Evolutionary conservation across 169 alveolate genomes (phyloP).

Genomic region (Plasmodium coatneyi): DNA sequence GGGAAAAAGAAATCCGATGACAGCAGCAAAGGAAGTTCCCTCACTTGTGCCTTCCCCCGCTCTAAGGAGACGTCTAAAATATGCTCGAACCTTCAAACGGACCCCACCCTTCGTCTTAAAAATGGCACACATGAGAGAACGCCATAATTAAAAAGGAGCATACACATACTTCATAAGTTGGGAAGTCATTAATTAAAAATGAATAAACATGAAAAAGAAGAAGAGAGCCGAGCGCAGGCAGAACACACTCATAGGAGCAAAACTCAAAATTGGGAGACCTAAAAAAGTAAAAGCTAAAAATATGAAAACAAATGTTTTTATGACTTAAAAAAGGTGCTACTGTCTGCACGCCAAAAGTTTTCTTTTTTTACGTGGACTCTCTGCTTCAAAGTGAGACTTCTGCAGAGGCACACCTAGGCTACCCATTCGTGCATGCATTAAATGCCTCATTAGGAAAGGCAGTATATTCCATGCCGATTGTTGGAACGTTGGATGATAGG

Average conservation of each 20-base stretch:
- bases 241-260: background rate
- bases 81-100: background rate
- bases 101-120: background rate
- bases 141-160: background rate
- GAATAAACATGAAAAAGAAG: background rate
- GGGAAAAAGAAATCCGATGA: background rate
- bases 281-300: background rate
- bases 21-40: background rate
- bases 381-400: background rate
- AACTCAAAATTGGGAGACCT: background rate
- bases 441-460: background rate
- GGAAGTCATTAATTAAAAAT: background rate
- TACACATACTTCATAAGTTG: background rate
- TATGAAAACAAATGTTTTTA: background rate
- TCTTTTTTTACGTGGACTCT: background rate
- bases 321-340: constrained; percentile 4
- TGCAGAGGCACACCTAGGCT: background rate
- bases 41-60: background rate
- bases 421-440: background rate
- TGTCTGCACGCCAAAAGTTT: background rate
- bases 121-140: background rate
- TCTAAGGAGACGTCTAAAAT: background rate
- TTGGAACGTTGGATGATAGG: background rate
- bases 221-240: background rate
- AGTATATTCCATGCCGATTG: background rate